Base-by-base conservation (phyloP, 495 filamentous ascomycete genomes). In the Penicillium steckii region DNA sequence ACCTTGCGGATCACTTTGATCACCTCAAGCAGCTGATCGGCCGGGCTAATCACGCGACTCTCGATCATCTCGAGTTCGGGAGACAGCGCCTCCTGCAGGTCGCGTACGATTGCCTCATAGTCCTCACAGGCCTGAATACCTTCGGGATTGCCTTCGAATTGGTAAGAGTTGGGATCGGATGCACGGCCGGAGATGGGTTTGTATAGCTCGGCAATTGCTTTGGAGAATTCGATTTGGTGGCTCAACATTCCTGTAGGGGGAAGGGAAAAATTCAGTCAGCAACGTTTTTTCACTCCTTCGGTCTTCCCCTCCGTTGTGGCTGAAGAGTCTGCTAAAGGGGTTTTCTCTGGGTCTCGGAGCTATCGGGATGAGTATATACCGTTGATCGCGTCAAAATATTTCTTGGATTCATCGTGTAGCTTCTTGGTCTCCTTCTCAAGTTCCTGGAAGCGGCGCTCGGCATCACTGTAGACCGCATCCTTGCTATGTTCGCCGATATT, bases 31-130 rank as follows among this genome's bases (percentile, higher is more conserved):
- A 99, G 80, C 66, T 99, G 91, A 54, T 96, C 89, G 8, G 94
- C 93, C n/a, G 94, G 94, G 56, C 85, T 85, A 58, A 99, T 90
- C 17, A 99, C 83, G 56, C 94, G 81, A 47, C 80, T 87, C 60
- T 97, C 90, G 59, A 99, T 97, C 91, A 97, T 95, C 69, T 99
- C 94, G 47, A 97, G 79, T 71, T 99, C 94, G 3, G 94, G 94
- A 23, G 84, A 79, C 26, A 99, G 76, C 0, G 89, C 91, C 37
- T 88, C 88, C 66, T 96, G 90, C 37, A 99, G 77, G 50, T 97
- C 95, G 49, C 84, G 82, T 45, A 97, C 93, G 52, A 97, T 90
- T 12, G 74, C 78, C 74, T 97, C 90, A 70, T 97, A 99, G 71
- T 99, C 91, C 68, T 96, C 91, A 69, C 95, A 99, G 21, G 94